Percentiles rank a stretch among this genome's conserved stretches.
Conservation (phyloP, 495 filamentous ascomycete genomes). For the Sordaria brevicollis region DNA sequence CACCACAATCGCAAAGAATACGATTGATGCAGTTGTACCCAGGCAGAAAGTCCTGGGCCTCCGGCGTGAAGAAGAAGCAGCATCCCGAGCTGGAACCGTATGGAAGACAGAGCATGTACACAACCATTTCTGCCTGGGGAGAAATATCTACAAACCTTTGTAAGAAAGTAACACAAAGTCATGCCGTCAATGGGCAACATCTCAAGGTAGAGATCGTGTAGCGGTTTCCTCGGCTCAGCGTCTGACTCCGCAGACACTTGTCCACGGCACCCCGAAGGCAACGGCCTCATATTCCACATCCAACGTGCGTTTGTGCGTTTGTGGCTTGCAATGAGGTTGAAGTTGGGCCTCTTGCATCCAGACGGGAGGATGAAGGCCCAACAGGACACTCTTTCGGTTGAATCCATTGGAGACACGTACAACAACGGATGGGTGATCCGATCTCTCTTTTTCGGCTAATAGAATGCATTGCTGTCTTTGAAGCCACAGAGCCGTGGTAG, state of each 20-base stretch:
- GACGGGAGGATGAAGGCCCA: not conserved
- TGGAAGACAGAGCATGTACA: not conserved
- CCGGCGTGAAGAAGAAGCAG: not conserved
- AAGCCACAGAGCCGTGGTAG: not conserved
- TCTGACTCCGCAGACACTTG: not conserved
- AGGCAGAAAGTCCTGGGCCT: not conserved
- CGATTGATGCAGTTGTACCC: not conserved
- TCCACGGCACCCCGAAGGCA: not conserved
- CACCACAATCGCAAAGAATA: not conserved
- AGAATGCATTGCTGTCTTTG: no score
- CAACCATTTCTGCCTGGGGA: no score
- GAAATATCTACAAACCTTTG: no score
- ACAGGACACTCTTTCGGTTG: not conserved
- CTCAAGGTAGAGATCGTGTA: no score
- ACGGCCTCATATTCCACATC: not conserved
- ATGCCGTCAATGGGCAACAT: not conserved
- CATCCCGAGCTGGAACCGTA: not conserved
- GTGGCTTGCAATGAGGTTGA: not conserved
- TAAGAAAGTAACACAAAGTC: not conserved
- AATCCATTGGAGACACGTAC: not conserved
- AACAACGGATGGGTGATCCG: not conserved
- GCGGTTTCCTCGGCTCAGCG: not conserved
- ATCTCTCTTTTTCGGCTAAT: not conserved
- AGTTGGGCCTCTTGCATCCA: not conserved
- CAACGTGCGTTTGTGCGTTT: not conserved